Evolutionary conservation across 345 rosid species (phyloP).

Genomic region (Pelargonium nanum): DNA sequence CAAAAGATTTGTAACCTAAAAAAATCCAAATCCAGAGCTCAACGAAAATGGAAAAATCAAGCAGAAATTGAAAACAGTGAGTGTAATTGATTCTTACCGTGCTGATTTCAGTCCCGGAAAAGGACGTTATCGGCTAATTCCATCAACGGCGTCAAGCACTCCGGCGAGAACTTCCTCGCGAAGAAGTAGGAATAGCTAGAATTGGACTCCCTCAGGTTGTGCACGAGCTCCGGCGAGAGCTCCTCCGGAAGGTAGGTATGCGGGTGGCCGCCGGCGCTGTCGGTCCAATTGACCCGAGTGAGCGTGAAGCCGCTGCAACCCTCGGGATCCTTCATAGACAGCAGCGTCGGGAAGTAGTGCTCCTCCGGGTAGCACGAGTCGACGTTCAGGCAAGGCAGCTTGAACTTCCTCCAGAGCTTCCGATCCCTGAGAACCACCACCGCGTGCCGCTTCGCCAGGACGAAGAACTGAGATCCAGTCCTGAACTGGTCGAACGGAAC

Average conservation of each 20-base stretch:
- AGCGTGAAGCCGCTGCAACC: conserved; percentile 59
- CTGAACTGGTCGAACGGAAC: conserved; percentile 46
- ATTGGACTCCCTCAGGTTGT: conserved; percentile 40
- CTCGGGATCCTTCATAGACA: conserved; percentile 54
- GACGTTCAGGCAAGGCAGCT: conserved; percentile 41
- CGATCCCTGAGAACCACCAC: conserved; percentile 48
- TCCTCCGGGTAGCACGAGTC: conserved; percentile 78
- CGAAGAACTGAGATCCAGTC: conserved; percentile 86
- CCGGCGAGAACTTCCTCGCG: conserved; percentile 72
- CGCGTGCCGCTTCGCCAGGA: conserved; percentile 61
- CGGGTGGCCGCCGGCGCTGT: conserved; percentile 63
- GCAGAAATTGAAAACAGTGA: background rate
- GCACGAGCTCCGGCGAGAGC: conserved; percentile 38
- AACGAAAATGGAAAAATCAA: background rate
- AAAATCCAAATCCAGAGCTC: background rate
- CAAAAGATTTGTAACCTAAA: too few relatives aligned
- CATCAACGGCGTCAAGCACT: conserved; percentile 56
- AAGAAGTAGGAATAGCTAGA: conserved; percentile 45
- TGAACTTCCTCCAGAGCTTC: conserved; percentile 69
- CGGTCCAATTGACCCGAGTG: conserved; percentile 85
- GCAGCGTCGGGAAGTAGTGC: conserved; percentile 77
- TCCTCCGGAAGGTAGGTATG: conserved; percentile 36
- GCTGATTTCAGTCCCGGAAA: conserved; percentile 36
- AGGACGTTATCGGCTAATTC: conserved; percentile 51
- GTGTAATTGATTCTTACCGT: conserved; percentile 19